Percentiles rank a stretch among this genome's conserved stretches.
Conservation (phyloP, 1,284 basidiomycete genomes). For the Sphagnurus paluster region DNA sequence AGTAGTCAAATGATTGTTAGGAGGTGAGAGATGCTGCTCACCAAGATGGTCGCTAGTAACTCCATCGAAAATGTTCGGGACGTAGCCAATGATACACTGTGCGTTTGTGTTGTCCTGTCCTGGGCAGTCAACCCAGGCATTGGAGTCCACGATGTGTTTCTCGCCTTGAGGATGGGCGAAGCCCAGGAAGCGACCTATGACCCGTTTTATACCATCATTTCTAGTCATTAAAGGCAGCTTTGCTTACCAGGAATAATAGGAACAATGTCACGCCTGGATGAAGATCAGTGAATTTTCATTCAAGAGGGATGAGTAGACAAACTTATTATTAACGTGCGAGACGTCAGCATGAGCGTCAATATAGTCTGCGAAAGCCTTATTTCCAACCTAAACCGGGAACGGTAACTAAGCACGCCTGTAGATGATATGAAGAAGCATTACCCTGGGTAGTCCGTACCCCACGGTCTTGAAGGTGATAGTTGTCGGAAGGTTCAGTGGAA, state of each 20-base stretch:
- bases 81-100: slow-evolving; percentile 53
- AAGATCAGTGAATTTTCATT: too few species aligned
- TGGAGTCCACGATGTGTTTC: slow-evolving; percentile 37
- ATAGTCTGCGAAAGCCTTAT: slow-evolving; percentile 58
- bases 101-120: slow-evolving; percentile 44
- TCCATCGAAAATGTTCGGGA: slow-evolving; percentile 37
- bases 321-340: slow-evolving; percentile 54
- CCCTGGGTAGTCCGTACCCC: slow-evolving; percentile 42
- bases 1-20: not conserved
- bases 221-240: too few species aligned
- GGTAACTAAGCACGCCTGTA: not conserved
- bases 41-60: slow-evolving; percentile 12
- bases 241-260: slow-evolving; percentile 48
- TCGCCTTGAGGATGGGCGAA: slow-evolving; percentile 42
- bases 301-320: too few species aligned
- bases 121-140: slow-evolving; percentile 35
- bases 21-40: not conserved
- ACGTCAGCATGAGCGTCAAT: slow-evolving; percentile 46
- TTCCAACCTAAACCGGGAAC: slow-evolving; percentile 50
- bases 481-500: slow-evolving; percentile 42
- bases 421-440: slow-evolving; percentile 19
- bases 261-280: slow-evolving; percentile 40
- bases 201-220: not conserved
- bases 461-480: slow-evolving; percentile 38
- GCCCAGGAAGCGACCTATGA: slow-evolving; percentile 29